phyloP scores from a whole-genome alignment of 2,329 filamentous ascomycete genomes.

The Cyclaneusma minus region DNA sequence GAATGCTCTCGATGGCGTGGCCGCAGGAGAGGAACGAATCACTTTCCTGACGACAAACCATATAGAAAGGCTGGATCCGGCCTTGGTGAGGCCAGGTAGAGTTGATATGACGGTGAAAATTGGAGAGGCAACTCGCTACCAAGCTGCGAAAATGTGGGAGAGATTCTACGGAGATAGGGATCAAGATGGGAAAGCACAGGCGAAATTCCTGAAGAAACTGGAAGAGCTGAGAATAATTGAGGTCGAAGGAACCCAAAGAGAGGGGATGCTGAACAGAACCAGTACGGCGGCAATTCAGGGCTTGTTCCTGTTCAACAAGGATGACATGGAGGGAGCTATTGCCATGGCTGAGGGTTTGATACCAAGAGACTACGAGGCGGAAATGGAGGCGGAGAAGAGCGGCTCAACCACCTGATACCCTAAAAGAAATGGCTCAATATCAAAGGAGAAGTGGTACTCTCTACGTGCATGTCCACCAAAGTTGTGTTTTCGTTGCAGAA shows the following conservation, averaged over 20 bases:
- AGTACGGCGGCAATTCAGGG: constrained; percentile 91
- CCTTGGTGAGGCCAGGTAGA: constrained; percentile 75
- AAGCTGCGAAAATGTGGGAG: constrained; percentile 81
- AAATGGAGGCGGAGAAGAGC: too few species aligned
- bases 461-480: too few species aligned
- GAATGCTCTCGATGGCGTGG: constrained; percentile 79
- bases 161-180: constrained; percentile 86
- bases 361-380: constrained; percentile 36
- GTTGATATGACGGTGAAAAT: constrained; percentile 89
- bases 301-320: constrained; percentile 90
- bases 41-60: constrained; percentile 93
- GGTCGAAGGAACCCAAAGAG: constrained; percentile 11
- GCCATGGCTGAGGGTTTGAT: constrained; percentile 56
- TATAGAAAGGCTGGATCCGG: constrained; percentile 75
- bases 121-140: constrained; percentile 72
- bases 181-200: constrained; percentile 39
- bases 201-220: constrained; percentile 56
- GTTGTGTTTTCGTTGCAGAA: too few species aligned
- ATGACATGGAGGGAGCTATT: constrained; percentile 75
- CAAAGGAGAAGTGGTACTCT: too few species aligned
- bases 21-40: constrained; percentile 84
- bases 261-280: constrained; percentile 24
- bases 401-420: too few species aligned
- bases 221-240: constrained; percentile 55
- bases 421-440: too few species aligned